These are phyloP conservation scores for Urochloa ruziziensis DNA, from an alignment of 176 grass and related monocot genomes.

Conservation along the genomic window DNA sequence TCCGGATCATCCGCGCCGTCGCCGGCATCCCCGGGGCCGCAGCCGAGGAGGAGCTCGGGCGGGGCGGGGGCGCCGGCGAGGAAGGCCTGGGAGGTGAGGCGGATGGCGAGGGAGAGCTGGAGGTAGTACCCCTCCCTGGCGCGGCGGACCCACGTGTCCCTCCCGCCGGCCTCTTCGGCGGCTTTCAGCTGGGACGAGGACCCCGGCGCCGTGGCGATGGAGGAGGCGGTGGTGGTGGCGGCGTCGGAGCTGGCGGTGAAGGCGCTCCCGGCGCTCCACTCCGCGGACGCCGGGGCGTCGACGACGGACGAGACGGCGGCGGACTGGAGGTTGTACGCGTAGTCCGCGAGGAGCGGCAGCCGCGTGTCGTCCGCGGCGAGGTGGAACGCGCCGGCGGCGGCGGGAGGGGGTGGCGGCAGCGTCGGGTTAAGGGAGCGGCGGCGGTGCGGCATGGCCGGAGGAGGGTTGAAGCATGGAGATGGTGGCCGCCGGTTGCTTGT, in stretches of 20 bases:
- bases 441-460: conserved; percentile 52
- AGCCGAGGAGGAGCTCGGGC: conserved; percentile 36
- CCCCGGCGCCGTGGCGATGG: conserved; percentile 37
- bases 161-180: background rate
- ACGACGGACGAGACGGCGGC: background rate
- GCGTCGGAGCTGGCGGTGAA: conserved; percentile 35
- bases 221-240: conserved; percentile 31
- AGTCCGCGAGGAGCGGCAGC: conserved; percentile 52
- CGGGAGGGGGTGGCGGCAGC: background rate
- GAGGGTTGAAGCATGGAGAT: background rate
- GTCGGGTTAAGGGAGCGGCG: conserved; percentile 35
- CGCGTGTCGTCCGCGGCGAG: conserved; percentile 2
- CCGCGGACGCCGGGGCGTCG: conserved; percentile 4
- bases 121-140: conserved; percentile 86
- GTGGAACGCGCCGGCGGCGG: conserved; percentile 7
- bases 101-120: conserved; percentile 74
- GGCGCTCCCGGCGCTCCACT: conserved; percentile 42
- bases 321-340: conserved; percentile 18
- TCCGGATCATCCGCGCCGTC: conserved; percentile 44
- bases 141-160: conserved; percentile 63
- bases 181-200: background rate
- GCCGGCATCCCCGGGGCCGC: conserved; percentile 28
- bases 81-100: conserved; percentile 83
- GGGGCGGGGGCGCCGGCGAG: conserved; percentile 49
- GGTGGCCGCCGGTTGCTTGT: background rate